Conservation (phyloP, 345 rosid species). For the Salix brachista region DNA sequence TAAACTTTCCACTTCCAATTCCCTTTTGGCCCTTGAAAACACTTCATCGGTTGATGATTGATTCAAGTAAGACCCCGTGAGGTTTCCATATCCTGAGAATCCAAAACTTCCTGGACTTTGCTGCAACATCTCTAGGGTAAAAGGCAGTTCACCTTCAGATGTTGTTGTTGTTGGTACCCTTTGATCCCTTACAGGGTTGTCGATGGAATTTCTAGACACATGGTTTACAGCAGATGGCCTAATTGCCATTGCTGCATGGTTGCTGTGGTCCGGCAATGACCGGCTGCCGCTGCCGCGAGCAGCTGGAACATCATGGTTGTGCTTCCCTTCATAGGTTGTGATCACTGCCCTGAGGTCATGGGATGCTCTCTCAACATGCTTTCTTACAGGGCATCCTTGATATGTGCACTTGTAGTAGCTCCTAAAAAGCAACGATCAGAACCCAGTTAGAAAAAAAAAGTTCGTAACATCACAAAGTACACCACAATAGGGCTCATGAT, state of each 20-base stretch:
- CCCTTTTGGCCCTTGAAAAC: constrained; percentile 63
- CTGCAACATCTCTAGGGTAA: constrained; percentile 46
- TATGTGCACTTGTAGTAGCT: constrained; percentile 87
- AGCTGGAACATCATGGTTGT: constrained; percentile 80
- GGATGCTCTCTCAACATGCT: constrained; percentile 88
- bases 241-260: constrained; percentile 25
- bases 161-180: constrained; percentile 19
- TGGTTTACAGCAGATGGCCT: constrained; percentile 30
- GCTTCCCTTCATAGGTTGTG: constrained; percentile 97
- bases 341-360: constrained; percentile 77
- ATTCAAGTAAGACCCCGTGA: constrained; percentile 40
- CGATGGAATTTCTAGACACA: constrained; percentile 17
- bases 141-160: constrained; percentile 39
- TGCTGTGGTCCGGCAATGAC: constrained; percentile 25
- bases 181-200: constrained; percentile 21
- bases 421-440: constrained; percentile 34
- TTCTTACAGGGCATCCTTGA: constrained; percentile 80
- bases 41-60: constrained; percentile 31
- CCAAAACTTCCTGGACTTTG: constrained; percentile 38
- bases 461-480: neutral
- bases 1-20: constrained; percentile 52
- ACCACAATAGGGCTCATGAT: neutral
- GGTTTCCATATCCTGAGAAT: constrained; percentile 37
- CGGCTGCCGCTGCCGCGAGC: constrained; percentile 69
- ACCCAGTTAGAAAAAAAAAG: neutral